phyloP scores from a whole-genome alignment of 2,329 filamentous ascomycete species.

The Verticillium dahliae region DNA sequence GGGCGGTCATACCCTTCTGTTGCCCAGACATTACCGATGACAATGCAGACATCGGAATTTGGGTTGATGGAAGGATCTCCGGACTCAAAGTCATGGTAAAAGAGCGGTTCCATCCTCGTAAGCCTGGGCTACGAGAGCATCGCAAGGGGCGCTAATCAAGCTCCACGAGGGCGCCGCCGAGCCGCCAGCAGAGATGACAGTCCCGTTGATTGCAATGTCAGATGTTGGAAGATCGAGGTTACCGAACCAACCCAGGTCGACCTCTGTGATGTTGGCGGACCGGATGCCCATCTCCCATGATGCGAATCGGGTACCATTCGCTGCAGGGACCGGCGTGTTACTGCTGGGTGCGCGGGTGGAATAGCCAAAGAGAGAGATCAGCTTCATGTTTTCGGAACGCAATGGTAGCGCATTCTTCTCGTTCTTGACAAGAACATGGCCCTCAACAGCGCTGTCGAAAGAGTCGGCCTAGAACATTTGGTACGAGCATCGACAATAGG shows the following conservation, averaged over 20 bases:
- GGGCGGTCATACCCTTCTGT: conserved; percentile 65
- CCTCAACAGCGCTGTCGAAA: conserved; percentile 42
- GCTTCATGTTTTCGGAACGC: conserved; percentile 31
- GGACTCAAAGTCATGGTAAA: conserved; percentile 50
- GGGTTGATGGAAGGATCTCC: conserved; percentile 40
- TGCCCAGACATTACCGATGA: conserved; percentile 62
- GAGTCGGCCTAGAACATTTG: conserved; percentile 30
- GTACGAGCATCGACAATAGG: conserved; percentile 42
- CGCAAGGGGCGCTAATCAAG: conserved; percentile 43
- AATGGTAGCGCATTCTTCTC: conserved; percentile 56
- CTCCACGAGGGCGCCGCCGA: conserved; percentile 30
- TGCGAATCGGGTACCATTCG: not conserved
- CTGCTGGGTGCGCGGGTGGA: conserved; percentile 49
- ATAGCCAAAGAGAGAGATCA: conserved; percentile 53
- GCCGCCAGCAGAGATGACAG: conserved; percentile 24
- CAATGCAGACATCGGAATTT: conserved; percentile 57
- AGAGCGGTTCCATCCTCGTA: conserved; percentile 49
- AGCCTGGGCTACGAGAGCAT: conserved; percentile 45
- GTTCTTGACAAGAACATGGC: conserved; percentile 76
- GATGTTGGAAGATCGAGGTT: conserved; percentile 22
- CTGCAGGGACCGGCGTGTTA: conserved; percentile 23
- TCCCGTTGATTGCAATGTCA: conserved; percentile 40
- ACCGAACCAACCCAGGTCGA: conserved; percentile 5
- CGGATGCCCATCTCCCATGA: not conserved
- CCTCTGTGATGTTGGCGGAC: not conserved